A percentile compares a stretch with the other conserved stretches of the same genome.
Conservation (phyloP, 2,329 filamentous ascomycete genomes). For the Mycosphaerella sp. region DNA sequence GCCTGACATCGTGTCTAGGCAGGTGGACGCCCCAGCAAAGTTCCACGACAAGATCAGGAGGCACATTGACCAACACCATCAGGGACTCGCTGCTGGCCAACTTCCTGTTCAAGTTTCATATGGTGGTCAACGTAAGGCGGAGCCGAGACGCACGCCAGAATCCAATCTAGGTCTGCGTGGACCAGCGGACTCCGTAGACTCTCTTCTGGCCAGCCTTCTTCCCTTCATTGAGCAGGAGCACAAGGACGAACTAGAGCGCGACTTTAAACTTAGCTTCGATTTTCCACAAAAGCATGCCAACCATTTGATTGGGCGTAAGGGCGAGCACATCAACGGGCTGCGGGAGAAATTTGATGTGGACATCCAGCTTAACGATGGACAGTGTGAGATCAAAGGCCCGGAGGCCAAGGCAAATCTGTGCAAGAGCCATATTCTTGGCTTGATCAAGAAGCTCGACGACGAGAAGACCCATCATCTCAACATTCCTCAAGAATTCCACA, state of each 20-base stretch:
- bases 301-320: constrained; percentile 64
- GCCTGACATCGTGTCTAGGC: constrained; percentile 49
- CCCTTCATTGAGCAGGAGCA: constrained; percentile 82
- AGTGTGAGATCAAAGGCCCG: constrained; percentile 91
- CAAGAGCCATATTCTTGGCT: constrained; percentile 70
- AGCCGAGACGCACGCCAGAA: constrained; percentile 43
- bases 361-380: constrained; percentile 87
- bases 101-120: constrained; percentile 54
- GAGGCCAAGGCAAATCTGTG: constrained; percentile 88
- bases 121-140: constrained; percentile 43
- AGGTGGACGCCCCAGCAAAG: constrained; percentile 52
- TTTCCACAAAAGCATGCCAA: constrained; percentile 95
- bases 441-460: constrained; percentile 80
- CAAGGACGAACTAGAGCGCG: constrained; percentile 88
- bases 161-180: constrained; percentile 62
- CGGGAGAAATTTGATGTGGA: constrained; percentile 66
- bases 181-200: constrained; percentile 64
- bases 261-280: constrained; percentile 78
- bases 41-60: constrained; percentile 59
- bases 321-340: constrained; percentile 63
- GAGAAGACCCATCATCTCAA: constrained; percentile 82
- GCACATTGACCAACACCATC: constrained; percentile 54
- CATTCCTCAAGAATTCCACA: constrained; percentile 89
- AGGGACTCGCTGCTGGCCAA: constrained; percentile 41
- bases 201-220: constrained; percentile 64